phyloP scores from a whole-genome alignment of 163 green algal species.

The Scenedesmus sp. region DNA sequence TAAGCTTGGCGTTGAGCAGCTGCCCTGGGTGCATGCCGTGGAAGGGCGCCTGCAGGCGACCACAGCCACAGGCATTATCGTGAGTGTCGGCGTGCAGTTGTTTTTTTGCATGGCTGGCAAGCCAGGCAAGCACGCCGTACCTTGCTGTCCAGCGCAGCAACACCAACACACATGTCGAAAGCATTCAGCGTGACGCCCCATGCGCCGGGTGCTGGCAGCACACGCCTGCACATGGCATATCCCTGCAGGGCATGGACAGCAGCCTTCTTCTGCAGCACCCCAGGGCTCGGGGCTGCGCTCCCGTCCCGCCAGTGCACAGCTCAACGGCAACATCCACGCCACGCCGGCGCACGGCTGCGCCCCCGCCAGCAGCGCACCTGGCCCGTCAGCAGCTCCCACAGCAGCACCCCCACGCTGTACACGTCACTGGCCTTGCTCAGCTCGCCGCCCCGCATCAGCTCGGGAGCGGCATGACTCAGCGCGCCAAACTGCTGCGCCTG shows the following conservation, averaged over 20 bases:
- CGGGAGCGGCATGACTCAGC: constrained; percentile 54
- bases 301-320: not conserved
- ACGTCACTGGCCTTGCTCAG: constrained; percentile 68
- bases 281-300: too few relatives aligned
- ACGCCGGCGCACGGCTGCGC: not conserved
- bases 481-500: constrained; percentile 38
- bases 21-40: constrained; percentile 48
- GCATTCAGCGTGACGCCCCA: too few relatives aligned
- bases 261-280: too few relatives aligned
- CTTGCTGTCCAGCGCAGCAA: too few relatives aligned
- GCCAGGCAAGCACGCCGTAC: not conserved
- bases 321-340: not conserved
- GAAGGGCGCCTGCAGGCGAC: constrained; percentile 27
- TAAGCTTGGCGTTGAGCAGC: constrained; percentile 47
- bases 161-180: too few relatives aligned
- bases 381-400: constrained; percentile 61
- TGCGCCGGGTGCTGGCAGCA: too few relatives aligned
- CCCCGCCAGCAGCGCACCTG: not conserved
- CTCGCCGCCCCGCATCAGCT: constrained; percentile 63
- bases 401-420: constrained; percentile 67
- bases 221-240: too few relatives aligned
- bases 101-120: not conserved
- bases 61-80: not conserved
- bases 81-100: not conserved
- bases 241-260: too few relatives aligned